These are phyloP conservation scores for Astragalus membranaceus DNA, from an alignment of 306 rosid genomes.

Conservation along the genomic window DNA sequence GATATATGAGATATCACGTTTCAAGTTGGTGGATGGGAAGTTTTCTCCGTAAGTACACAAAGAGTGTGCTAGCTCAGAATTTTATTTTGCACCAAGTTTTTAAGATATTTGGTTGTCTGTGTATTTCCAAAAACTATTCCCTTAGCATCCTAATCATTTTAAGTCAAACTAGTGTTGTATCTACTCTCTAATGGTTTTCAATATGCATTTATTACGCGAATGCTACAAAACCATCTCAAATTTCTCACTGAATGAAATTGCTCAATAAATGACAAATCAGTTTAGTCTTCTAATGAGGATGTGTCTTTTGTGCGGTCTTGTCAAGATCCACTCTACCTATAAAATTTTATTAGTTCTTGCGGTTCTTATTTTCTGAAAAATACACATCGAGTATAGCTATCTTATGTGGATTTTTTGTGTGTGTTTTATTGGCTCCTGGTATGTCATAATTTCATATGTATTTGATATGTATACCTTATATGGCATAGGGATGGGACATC, in stretches of 20 bases:
- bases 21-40: slow-evolving; percentile 95
- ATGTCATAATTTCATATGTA: not conserved
- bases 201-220: not conserved
- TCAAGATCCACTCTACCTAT: too few relatives aligned
- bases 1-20: slow-evolving; percentile 64
- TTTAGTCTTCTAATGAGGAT: too few relatives aligned
- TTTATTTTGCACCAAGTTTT: not conserved
- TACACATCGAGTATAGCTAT: not conserved
- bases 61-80: not conserved
- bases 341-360: not conserved
- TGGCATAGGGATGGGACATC: slow-evolving; percentile 91
- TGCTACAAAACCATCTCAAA: not conserved
- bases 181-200: not conserved
- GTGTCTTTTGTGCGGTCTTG: too few relatives aligned
- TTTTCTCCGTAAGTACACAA: slow-evolving; percentile 86
- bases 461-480: not conserved
- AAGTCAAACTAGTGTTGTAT: not conserved
- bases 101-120: not conserved
- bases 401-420: not conserved
- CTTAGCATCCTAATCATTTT: not conserved
- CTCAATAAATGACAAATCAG: too few relatives aligned
- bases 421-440: not conserved
- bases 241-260: too few relatives aligned
- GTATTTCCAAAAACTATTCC: not conserved
- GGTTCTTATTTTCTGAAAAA: not conserved